A percentile compares a stretch with the other conserved stretches of the same genome.
These are phyloP conservation scores for Shiraia sp. DNA, from an alignment of 2,329 filamentous ascomycete genomes.

Conservation along the genomic window DNA sequence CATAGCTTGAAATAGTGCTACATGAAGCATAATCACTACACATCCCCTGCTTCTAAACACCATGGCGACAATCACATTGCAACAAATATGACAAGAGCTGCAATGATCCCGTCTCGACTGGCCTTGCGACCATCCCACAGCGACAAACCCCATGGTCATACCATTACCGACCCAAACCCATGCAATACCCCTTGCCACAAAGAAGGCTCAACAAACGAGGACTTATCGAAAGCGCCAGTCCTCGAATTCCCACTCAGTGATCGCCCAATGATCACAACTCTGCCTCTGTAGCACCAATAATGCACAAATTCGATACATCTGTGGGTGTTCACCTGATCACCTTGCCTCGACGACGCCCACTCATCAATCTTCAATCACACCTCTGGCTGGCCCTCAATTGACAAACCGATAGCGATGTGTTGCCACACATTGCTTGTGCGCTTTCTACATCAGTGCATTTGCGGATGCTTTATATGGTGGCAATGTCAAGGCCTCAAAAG, in stretches of 20 bases:
- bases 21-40: too few relatives aligned
- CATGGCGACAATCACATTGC: not conserved
- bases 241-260: conserved; percentile 1
- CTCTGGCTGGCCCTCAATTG: too few relatives aligned
- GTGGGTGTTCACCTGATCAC: too few relatives aligned
- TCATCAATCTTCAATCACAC: too few relatives aligned
- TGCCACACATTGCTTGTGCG: too few relatives aligned
- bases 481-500: too few relatives aligned
- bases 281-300: not conserved
- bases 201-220: conserved; percentile 2
- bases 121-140: conserved; percentile 6
- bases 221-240: conserved; percentile 15
- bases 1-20: too few relatives aligned
- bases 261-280: not conserved
- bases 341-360: too few relatives aligned
- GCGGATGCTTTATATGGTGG: too few relatives aligned
- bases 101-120: conserved; percentile 7
- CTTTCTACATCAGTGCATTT: too few relatives aligned
- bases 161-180: conserved; percentile 1
- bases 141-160: conserved; percentile 2
- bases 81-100: conserved; percentile 2
- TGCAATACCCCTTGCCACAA: conserved; percentile 13
- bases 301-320: not conserved
- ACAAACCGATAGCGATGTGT: too few relatives aligned
- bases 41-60: not conserved